Percentiles rank a stretch among this genome's conserved stretches.
Evolutionary conservation across 345 rosid species (phyloP).

Genomic region (Nasturtium officinale): DNA sequence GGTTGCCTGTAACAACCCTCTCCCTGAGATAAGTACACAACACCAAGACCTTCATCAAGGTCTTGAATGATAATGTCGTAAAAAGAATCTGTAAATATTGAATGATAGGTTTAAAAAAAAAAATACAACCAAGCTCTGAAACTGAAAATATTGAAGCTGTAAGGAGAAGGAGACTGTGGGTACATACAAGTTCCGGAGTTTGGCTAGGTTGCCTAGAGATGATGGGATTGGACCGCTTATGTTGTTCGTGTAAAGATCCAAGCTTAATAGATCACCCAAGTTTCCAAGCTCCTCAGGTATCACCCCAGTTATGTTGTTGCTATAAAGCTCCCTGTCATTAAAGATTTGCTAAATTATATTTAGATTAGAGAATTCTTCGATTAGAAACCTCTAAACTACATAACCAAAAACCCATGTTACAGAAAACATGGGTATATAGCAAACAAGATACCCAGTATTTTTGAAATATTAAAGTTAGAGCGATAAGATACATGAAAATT

Average conservation of each 20-base stretch:
- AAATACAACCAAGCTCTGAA: not conserved
- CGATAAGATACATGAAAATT: too few species aligned
- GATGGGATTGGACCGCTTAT: slow-evolving; percentile 59
- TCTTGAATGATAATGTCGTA: not conserved
- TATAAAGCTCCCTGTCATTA: slow-evolving; percentile 73
- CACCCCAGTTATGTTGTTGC: slow-evolving; percentile 62
- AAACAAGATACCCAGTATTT: too few species aligned
- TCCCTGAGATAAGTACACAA: too few species aligned
- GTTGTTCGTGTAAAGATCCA: slow-evolving; percentile 73
- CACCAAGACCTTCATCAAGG: not conserved
- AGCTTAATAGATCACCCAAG: slow-evolving; percentile 72
- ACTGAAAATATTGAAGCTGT: not conserved
- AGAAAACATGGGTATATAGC: not conserved
- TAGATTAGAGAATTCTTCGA: not conserved
- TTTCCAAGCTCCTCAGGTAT: slow-evolving; percentile 78
- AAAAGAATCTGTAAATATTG: too few species aligned
- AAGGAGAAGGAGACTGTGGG: not conserved
- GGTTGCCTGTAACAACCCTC: not conserved
- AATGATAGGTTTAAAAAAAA: slow-evolving; percentile 4
- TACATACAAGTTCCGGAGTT: slow-evolving; percentile 69
- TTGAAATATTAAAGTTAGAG: too few species aligned
- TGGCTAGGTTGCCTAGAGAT: slow-evolving; percentile 59
- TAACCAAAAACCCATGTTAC: not conserved
- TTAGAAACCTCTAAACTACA: not conserved
- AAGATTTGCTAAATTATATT: slow-evolving; percentile 6